A percentile compares a stretch with the other conserved stretches of the same genome.
Evolutionary conservation across 2,329 filamentous ascomycete species (phyloP).

Genomic region (Nannizziopsis arthrosporioides): DNA sequence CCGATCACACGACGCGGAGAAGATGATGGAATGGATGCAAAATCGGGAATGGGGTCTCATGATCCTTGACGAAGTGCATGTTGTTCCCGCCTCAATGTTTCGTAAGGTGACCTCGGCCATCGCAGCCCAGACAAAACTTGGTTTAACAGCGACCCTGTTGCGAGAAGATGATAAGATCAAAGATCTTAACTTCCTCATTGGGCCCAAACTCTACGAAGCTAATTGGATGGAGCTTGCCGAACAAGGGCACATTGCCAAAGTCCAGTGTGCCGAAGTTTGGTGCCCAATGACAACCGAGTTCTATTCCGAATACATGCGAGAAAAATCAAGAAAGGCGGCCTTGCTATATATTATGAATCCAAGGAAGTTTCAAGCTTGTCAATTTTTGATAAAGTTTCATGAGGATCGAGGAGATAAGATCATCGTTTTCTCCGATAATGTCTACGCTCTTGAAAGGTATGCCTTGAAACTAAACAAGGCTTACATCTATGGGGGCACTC

Average conservation of each 20-base stretch:
- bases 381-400: slow-evolving; percentile 97
- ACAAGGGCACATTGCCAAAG: slow-evolving; percentile 90
- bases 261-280: slow-evolving; percentile 98
- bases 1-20: slow-evolving; percentile 81
- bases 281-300: slow-evolving; percentile 99
- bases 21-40: slow-evolving; percentile 93
- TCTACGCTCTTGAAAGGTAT: slow-evolving; percentile 80
- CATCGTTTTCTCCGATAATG: slow-evolving; percentile 96
- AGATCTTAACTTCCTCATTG: slow-evolving; percentile 93
- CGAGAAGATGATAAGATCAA: slow-evolving; percentile 98
- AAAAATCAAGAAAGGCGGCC: slow-evolving; percentile 53
- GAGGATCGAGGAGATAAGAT: slow-evolving; percentile 92
- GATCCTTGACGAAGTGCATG: slow-evolving; percentile 94
- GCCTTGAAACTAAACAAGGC: slow-evolving; percentile 73
- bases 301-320: slow-evolving; percentile 79
- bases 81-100: slow-evolving; percentile 94
- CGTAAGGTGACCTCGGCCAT: slow-evolving; percentile 85
- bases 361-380: slow-evolving; percentile 89
- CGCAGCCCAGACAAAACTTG: slow-evolving; percentile 89
- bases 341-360: slow-evolving; percentile 95
- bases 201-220: slow-evolving; percentile 92
- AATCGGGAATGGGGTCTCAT: slow-evolving; percentile 92
- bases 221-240: slow-evolving; percentile 99
- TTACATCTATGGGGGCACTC: slow-evolving; percentile 83
- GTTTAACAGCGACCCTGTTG: slow-evolving; percentile 82